Evolutionary conservation across 768 basidiomycete species (phyloP).

Genomic region (Solioccasus polychromus): DNA sequence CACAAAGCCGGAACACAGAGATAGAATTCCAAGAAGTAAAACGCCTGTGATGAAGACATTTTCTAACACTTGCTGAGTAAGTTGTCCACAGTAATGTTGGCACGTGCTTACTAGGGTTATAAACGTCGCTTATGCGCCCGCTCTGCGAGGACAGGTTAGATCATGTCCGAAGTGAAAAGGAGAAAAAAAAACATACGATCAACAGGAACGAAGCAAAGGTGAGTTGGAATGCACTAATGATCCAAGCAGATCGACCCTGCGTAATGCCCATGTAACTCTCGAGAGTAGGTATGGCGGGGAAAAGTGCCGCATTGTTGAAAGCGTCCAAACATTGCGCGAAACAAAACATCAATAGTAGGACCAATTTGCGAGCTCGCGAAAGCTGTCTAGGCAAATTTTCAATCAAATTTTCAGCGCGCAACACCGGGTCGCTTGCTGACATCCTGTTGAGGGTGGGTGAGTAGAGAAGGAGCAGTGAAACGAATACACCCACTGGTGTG

Average conservation of each 20-base stretch:
- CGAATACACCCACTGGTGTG: not conserved
- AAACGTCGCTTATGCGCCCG: conserved; percentile 25
- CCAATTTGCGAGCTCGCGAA: conserved; percentile 25
- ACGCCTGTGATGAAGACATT: conserved; percentile 42
- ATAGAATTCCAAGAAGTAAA: conserved; percentile 39
- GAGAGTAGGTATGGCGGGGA: conserved; percentile 39
- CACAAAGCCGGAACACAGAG: conserved; percentile 46
- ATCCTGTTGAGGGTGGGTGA: conserved; percentile 6
- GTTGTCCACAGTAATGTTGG: conserved; percentile 20
- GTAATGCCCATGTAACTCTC: conserved; percentile 18
- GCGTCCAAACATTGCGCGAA: conserved; percentile 43
- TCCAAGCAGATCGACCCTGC: conserved; percentile 36
- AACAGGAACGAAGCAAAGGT: conserved; percentile 44
- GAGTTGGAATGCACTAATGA: conserved; percentile 43
- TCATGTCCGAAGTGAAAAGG: not conserved
- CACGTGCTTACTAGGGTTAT: conserved; percentile 29
- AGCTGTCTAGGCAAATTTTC: conserved; percentile 8
- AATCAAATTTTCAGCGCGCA: not conserved
- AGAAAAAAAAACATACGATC: conserved; percentile 12
- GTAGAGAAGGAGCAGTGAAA: not conserved
- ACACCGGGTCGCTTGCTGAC: not conserved
- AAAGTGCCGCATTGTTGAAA: conserved; percentile 42
- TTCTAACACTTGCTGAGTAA: conserved; percentile 36
- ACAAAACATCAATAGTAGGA: conserved; percentile 38
- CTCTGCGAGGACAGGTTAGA: conserved; percentile 19